phyloP scores from a whole-genome alignment of 2,329 filamentous ascomycete genomes.

The Penicillium sp. region DNA sequence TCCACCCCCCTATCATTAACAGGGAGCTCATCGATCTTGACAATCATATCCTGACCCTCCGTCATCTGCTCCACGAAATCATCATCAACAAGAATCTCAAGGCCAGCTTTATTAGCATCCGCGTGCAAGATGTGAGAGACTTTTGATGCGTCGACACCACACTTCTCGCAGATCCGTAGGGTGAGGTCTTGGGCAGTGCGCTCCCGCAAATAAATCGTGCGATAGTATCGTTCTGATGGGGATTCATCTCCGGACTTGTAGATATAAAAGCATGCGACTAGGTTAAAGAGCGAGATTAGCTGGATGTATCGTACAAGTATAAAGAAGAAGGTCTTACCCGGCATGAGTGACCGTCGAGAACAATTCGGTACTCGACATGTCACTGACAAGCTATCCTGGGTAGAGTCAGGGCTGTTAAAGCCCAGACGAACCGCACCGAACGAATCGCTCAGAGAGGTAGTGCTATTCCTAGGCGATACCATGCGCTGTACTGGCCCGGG shows the following conservation, averaged over 20 bases:
- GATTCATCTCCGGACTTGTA: neutral
- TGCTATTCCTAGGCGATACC: neutral
- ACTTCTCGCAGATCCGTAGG: neutral
- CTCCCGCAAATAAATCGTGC: neutral
- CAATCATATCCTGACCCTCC: neutral
- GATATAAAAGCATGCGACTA: neutral
- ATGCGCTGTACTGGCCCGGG: neutral
- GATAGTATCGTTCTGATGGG: neutral
- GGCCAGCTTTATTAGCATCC: neutral
- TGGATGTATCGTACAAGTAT: neutral
- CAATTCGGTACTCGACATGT: neutral
- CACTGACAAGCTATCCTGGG: neutral
- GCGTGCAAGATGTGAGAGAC: neutral
- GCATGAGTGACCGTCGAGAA: neutral
- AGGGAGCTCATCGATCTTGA: neutral
- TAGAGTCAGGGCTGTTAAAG: neutral
- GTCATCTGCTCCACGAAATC: neutral
- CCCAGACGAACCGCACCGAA: neutral
- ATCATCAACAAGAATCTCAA: neutral
- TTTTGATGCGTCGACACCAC: neutral
- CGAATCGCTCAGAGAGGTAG: neutral
- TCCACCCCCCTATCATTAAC: neutral
- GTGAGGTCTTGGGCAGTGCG: neutral
- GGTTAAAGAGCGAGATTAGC: neutral
- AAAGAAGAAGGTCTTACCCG: neutral